Evolutionary conservation across 768 basidiomycete species (phyloP).

Genomic region (Hypholoma fasciculare): DNA sequence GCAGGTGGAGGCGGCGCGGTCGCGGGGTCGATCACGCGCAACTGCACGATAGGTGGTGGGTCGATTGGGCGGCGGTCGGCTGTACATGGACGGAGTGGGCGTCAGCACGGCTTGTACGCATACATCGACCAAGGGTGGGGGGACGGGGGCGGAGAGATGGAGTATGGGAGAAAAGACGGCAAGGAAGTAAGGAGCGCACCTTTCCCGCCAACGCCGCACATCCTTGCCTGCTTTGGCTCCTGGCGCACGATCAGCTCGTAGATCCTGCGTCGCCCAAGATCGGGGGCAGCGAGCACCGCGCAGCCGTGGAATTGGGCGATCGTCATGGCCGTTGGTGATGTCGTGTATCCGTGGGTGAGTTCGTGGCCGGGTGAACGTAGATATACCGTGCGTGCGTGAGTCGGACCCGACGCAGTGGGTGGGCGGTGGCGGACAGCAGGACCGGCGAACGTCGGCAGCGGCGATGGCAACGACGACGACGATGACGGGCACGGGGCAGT

Average conservation of each 20-base stretch:
- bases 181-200: slow-evolving; percentile 32
- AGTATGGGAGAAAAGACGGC: too few species aligned
- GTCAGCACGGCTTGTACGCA: background rate
- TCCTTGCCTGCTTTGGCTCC: slow-evolving; percentile 89
- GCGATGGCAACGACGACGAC: background rate
- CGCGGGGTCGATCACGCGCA: slow-evolving; percentile 76
- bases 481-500: too few species aligned
- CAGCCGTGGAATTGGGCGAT: slow-evolving; percentile 24
- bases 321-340: slow-evolving; percentile 7
- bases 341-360: background rate
- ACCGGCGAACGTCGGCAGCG: background rate
- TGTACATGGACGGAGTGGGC: slow-evolving; percentile 24
- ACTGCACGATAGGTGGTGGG: slow-evolving; percentile 95
- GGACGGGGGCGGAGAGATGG: too few species aligned
- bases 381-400: too few species aligned
- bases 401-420: too few species aligned
- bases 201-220: slow-evolving; percentile 89
- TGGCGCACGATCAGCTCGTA: slow-evolving; percentile 88
- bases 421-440: too few species aligned
- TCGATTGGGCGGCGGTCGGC: slow-evolving; percentile 96
- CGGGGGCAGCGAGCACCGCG: slow-evolving; percentile 17
- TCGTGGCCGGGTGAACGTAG: too few species aligned
- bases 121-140: background rate
- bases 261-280: slow-evolving; percentile 48
- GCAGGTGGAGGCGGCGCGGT: slow-evolving; percentile 12